Evolutionary conservation across 2,329 filamentous ascomycete genomes (phyloP).

Genomic region (Exophiala alcalophila): DNA sequence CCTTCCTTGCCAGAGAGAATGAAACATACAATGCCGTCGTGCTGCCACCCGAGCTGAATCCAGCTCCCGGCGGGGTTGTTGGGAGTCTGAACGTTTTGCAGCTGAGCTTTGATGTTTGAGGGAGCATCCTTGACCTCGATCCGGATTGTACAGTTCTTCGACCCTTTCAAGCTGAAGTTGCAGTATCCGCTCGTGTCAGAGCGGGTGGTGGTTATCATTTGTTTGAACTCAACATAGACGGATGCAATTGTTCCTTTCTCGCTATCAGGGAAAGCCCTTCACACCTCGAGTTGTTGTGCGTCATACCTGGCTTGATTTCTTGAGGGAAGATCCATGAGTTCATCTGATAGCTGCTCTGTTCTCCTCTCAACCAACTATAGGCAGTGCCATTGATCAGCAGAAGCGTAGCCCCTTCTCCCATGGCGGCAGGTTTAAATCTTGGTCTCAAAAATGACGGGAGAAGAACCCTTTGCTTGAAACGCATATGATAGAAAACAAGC

Average conservation of each 20-base stretch:
- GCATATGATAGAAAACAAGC: too few species aligned
- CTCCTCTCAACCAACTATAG: constrained; percentile 36
- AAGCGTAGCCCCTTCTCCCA: constrained; percentile 35
- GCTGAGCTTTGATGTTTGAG: constrained; percentile 4
- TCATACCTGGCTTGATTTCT: constrained; percentile 34
- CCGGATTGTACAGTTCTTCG: constrained; percentile 14
- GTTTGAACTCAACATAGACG: constrained; percentile 8
- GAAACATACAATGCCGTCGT: constrained; percentile 39
- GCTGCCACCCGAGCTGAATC: constrained; percentile 37
- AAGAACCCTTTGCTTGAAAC: background rate
- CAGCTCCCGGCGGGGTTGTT: constrained; percentile 35
- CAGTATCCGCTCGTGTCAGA: constrained; percentile 2
- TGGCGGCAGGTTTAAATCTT: too few species aligned
- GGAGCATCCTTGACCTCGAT: constrained; percentile 16
- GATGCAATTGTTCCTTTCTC: constrained; percentile 33
- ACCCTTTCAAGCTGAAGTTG: background rate
- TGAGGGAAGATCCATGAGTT: constrained; percentile 39
- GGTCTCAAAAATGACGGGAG: background rate
- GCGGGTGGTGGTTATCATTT: background rate
- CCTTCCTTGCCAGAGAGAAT: constrained; percentile 40
- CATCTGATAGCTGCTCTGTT: constrained; percentile 39
- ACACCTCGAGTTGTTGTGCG: background rate
- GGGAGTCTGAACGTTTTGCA: constrained; percentile 14
- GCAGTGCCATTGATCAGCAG: constrained; percentile 43
- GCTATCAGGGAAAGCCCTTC: constrained; percentile 1